Base-by-base conservation (phyloP, 208 protist genomes). In the Crithidia bombi region DNA sequence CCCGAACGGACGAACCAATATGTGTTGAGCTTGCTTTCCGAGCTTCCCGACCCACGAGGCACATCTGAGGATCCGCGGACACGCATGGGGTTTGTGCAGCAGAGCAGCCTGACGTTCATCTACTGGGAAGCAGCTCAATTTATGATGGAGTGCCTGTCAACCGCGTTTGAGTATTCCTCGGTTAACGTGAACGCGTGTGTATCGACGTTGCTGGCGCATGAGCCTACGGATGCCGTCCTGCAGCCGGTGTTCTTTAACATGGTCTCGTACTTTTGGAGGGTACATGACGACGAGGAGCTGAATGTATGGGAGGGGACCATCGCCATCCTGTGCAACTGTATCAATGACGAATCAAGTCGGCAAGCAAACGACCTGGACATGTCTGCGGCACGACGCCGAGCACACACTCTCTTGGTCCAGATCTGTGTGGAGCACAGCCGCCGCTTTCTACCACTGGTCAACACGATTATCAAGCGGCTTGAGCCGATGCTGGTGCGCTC, bases 211-310 rank as follows among this genome's bases (percentile, higher is more conserved):
- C 47, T 82, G 49, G 56, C 26, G 19, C 75, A 59, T 12, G 65
- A 83, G 30, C 83, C 85, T 5, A 62, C 66, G 23, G 91, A 96
- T 57, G 83, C 86, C 51, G 91, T 96, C 61, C 71, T 96, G 43
- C 76, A 52, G n/a, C 91, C 91, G 15, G 54, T 89, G 17, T 96
- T 73, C 66, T 79, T 94, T 39, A 93, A 96, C 70, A 92, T 96
- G 84, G 69, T 94, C 12, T 81, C 81, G 43, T 69, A 65, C 52
- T 93, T 96, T 61, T 96, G 88, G 89, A 74, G 65, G 15, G 90
- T 75, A 33, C 50, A 64, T 2, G 91, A 90, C 15, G 65, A 66
- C 17, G 61, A 59, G 28, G 65, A 50, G 30, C 63, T 89, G 21
- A 82, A 88, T 52, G 75, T 96, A 47, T 92, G 86, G 85, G 72